A percentile compares a stretch with the other conserved stretches of the same genome.
phyloP scores from a whole-genome alignment of 139 green algal species.

The Closterium sp. region DNA sequence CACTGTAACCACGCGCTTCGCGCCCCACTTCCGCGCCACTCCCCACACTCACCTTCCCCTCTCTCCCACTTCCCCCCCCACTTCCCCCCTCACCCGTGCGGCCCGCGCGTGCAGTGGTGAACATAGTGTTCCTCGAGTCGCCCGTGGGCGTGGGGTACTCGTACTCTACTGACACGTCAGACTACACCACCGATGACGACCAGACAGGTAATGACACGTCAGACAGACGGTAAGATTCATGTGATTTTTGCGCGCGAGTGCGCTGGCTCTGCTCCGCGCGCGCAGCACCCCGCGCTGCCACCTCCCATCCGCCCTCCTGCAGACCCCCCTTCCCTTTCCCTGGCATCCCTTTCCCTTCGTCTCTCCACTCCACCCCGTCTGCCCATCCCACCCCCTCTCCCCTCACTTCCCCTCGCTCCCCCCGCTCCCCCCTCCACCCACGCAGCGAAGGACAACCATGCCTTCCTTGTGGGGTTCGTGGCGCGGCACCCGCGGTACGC shows the following conservation, averaged over 20 bases:
- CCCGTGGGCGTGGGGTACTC: slow-evolving; percentile 82
- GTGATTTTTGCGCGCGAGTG: not conserved
- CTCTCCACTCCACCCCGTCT: no score
- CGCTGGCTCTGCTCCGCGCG: no score
- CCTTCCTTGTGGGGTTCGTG: slow-evolving; percentile 17
- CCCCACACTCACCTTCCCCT: no score
- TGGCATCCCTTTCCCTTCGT: no score
- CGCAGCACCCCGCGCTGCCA: no score
- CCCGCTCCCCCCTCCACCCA: not conserved
- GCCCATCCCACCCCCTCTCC: no score
- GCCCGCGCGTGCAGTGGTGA: slow-evolving; percentile 52
- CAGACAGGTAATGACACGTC: slow-evolving; percentile 66
- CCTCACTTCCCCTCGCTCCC: no score
- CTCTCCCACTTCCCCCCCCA: not conserved
- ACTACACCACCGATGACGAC: slow-evolving; percentile 67
- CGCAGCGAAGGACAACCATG: slow-evolving; percentile 18
- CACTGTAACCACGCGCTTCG: not conserved
- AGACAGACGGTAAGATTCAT: not conserved
- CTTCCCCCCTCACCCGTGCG: not conserved
- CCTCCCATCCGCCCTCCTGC: no score
- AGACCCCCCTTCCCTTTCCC: no score
- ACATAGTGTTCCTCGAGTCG: slow-evolving; percentile 77
- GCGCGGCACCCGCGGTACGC: slow-evolving; percentile 1
- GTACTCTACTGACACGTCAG: slow-evolving; percentile 72
- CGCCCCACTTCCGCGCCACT: not conserved